phyloP scores from a whole-genome alignment of 169 alveolate species.

The Eimeria maxima region DNA sequence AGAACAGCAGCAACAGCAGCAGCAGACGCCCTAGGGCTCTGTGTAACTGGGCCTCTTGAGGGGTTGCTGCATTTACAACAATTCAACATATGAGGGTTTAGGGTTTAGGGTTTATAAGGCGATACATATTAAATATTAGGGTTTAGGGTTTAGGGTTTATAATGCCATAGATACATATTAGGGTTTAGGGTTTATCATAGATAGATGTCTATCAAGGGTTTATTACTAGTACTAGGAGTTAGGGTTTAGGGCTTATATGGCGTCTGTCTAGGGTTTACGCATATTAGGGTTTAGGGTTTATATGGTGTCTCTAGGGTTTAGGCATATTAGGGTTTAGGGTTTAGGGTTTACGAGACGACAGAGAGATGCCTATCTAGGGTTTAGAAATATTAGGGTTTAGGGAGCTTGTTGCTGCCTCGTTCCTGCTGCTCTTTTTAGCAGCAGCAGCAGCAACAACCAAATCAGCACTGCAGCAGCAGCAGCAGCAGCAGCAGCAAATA shows the following conservation, averaged over 20 bases:
- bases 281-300: no score
- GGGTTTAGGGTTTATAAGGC: not conserved
- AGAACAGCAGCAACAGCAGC: not conserved
- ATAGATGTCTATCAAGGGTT: not conserved
- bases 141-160: not conserved
- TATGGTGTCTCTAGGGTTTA: no score
- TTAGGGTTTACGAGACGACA: no score
- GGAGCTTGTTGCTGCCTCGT: not conserved
- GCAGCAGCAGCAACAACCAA: no score
- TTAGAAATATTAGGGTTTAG: not conserved
- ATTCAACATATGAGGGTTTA: not conserved
- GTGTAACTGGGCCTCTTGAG: not conserved
- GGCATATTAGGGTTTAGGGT: no score
- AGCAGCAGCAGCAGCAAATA: not conserved
- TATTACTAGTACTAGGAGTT: no score
- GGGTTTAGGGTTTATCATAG: not conserved
- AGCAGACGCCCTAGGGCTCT: not conserved
- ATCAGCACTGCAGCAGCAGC: not conserved
- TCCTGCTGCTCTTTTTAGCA: not conserved
- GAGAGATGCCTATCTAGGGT: no score
- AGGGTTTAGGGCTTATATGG: not conserved
- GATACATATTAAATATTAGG: not conserved
- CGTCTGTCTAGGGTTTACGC: no score
- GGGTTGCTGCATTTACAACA: not conserved
- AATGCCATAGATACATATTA: not conserved